Percentiles rank a stretch among this genome's conserved stretches.
phyloP scores from a whole-genome alignment of 306 rosid genomes.

The Cotoneaster glaucophyllus region DNA sequence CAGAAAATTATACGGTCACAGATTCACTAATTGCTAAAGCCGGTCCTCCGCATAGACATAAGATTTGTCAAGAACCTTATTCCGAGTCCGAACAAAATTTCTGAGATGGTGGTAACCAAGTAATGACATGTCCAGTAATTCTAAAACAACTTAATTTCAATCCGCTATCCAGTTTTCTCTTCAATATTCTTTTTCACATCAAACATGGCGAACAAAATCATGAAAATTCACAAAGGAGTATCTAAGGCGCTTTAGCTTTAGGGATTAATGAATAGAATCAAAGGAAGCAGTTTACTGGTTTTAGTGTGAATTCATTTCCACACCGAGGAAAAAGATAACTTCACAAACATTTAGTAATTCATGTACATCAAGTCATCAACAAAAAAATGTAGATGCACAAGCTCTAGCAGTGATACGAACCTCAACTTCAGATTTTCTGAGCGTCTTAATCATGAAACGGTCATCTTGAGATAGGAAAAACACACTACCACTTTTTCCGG shows the following conservation, averaged over 20 bases:
- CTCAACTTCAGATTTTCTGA: conserved; percentile 96
- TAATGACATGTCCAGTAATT: neutral
- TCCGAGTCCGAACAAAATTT: neutral
- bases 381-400: conserved; percentile 4
- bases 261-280: neutral
- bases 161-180: neutral
- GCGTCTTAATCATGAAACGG: conserved; percentile 96
- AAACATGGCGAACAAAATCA: neutral
- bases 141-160: neutral
- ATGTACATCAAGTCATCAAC: neutral
- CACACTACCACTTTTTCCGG: conserved; percentile 99
- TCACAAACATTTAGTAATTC: neutral
- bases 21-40: neutral
- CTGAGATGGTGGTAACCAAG: neutral
- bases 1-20: neutral
- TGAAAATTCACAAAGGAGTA: neutral
- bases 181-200: neutral
- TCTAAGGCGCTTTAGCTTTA: neutral
- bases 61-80: neutral
- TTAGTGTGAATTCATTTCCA: neutral
- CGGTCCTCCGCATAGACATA: neutral
- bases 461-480: conserved; percentile 97
- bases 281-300: neutral
- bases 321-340: neutral
- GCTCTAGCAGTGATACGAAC: conserved; percentile 41